phyloP scores from a whole-genome alignment of 306 rosid genomes.

The Glycine tomentella region DNA sequence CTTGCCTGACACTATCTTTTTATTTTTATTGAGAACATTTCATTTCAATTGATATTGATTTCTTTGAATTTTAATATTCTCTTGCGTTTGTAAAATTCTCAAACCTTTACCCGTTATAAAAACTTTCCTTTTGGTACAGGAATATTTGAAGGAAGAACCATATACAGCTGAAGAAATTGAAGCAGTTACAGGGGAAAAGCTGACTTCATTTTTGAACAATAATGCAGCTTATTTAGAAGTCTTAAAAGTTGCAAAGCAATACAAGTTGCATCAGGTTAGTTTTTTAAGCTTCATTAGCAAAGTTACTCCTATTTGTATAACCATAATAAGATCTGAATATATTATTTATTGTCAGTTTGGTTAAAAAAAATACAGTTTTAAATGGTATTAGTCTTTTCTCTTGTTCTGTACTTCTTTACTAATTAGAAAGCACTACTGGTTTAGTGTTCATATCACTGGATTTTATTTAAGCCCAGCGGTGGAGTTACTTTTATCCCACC shows the following conservation, averaged over 20 bases:
- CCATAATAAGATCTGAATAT: constrained; percentile 17
- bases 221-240: constrained; percentile 85
- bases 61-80: background rate
- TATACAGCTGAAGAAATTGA: constrained; percentile 82
- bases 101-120: constrained; percentile 38
- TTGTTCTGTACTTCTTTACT: background rate
- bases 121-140: constrained; percentile 55
- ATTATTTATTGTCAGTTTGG: constrained; percentile 1
- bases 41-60: background rate
- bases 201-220: constrained; percentile 62
- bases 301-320: constrained; percentile 19
- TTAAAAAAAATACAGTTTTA: background rate
- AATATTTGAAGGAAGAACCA: constrained; percentile 90
- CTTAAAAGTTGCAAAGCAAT: constrained; percentile 78
- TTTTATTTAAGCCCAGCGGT: background rate
- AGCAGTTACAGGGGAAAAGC: constrained; percentile 62
- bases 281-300: constrained; percentile 8
- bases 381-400: background rate
- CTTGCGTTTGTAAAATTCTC: background rate
- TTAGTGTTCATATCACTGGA: background rate
- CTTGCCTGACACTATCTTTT: background rate
- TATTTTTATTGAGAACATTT: constrained; percentile 7
- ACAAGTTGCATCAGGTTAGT: constrained; percentile 84
- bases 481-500: constrained; percentile 9
- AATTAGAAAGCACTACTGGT: background rate